Base-by-base conservation (phyloP, 352 stramenopile genomes). In the Albugo laibachii region DNA sequence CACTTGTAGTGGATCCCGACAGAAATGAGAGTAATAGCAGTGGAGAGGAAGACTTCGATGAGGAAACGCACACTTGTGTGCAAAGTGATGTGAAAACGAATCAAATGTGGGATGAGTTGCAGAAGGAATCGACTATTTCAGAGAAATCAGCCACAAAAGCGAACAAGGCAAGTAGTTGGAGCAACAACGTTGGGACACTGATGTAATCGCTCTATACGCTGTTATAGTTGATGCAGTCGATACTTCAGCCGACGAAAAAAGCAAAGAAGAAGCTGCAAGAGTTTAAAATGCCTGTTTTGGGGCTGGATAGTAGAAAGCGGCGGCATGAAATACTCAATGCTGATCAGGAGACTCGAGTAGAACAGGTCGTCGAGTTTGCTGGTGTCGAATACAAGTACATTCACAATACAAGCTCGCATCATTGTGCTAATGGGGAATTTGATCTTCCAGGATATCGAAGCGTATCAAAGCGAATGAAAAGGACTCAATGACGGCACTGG, bases 311-410 rank as follows among this genome's bases (percentile, higher is more conserved):
- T 2, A 83, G 74, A 41, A 69, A 56, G 39, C 62, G 61, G 10
- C 61, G 74, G 5, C 50, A 54, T 41, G 71, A 83, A 16, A 65
- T 83, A 24, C 49, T 50, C 12, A 36, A 41, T 11, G 51, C 50
- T 14, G 56, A 48, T 1, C 34, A 50, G 0, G 55, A 55, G 1
- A 20, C 53, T n/a, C 52, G 59, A 14, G 44, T 59, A 12, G 69
- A 69, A 18, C 53, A 69, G 53, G 60, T 87, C 31, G 62, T 93
- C 43, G 89, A 91, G 55, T 93, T 87, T 55, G 80, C 80, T 14
- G 80, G 80, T 5, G 55, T 83, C 19, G 69, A 86, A 51, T 92
- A 92, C 56, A 56, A 86, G 24, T 31, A 31, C 8, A 31, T 31
- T 31, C 8, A 3, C 3, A 10, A 31, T 31, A 31, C 24, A 20